These are phyloP conservation scores for Physcomitrellopsis africana DNA, from an alignment of 225 moss, liverwort and hornwort species.

Conservation along the genomic window DNA sequence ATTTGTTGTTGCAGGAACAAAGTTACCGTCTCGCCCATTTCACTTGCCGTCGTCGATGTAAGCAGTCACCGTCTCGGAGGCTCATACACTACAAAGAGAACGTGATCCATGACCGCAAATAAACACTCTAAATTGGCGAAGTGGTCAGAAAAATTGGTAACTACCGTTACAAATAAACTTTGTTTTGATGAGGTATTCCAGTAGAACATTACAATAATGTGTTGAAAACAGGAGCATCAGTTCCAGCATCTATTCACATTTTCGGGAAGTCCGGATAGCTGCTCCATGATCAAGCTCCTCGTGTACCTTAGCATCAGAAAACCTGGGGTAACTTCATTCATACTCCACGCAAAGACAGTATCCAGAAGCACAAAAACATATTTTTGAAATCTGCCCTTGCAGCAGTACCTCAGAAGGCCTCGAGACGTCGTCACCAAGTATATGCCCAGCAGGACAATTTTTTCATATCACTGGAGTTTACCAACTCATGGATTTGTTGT, in stretches of 20 bases:
- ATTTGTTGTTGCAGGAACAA: slow-evolving; percentile 5
- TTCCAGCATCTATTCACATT: slow-evolving; percentile 47
- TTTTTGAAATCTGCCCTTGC: neutral
- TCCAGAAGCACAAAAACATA: neutral
- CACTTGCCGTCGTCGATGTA: slow-evolving; percentile 49
- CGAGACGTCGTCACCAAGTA: slow-evolving; percentile 3
- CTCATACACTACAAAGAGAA: slow-evolving; percentile 32
- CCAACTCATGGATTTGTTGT: slow-evolving; percentile 44
- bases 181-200: neutral
- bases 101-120: neutral
- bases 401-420: neutral
- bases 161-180: neutral
- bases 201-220: neutral
- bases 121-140: neutral
- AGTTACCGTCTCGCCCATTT: slow-evolving; percentile 6
- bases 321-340: neutral
- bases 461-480: slow-evolving; percentile 12
- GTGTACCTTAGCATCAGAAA: slow-evolving; percentile 36
- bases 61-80: slow-evolving; percentile 42
- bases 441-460: slow-evolving; percentile 2
- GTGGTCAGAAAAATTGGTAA: slow-evolving; percentile 6
- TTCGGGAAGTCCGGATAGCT: slow-evolving; percentile 44
- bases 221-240: neutral
- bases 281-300: slow-evolving; percentile 51
- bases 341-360: slow-evolving; percentile 6